Evolutionary conservation across 129 eudicot genomes (phyloP).

Genomic region (Flaveria ramosissima): DNA sequence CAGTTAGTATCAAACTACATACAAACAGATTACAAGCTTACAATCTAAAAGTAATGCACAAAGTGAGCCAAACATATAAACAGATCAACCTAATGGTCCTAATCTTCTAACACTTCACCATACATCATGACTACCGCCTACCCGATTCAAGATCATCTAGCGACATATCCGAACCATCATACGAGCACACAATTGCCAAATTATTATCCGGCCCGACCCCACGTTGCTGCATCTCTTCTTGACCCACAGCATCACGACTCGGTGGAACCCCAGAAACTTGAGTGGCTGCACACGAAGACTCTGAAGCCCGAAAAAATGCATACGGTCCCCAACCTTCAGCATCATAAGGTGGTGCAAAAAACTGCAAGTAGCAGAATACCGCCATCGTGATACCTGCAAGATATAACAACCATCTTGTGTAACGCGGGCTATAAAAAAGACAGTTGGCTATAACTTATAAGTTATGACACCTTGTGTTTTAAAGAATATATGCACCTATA

Average conservation of each 20-base stretch:
- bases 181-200: conserved; percentile 18
- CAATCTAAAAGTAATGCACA: background rate
- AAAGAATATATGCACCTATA: conserved; percentile 54
- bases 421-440: background rate
- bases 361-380: conserved; percentile 76
- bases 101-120: conserved; percentile 5
- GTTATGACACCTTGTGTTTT: background rate
- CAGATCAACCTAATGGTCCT: conserved; percentile 18
- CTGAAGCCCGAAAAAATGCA: conserved; percentile 58
- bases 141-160: conserved; percentile 63
- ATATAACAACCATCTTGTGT: background rate
- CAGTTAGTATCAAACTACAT: background rate
- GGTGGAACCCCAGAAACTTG: conserved; percentile 16
- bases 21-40: conserved; percentile 17
- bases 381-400: conserved; percentile 70
- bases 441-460: background rate
- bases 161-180: conserved; percentile 30
- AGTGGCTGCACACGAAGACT: conserved; percentile 34
- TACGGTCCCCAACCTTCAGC: conserved; percentile 81
- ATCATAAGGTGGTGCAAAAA: conserved; percentile 80
- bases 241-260: conserved; percentile 23
- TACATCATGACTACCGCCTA: conserved; percentile 23
- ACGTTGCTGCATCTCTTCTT: conserved; percentile 24
- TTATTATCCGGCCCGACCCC: conserved; percentile 1
- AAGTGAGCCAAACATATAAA: background rate